Percentiles rank a stretch among this genome's conserved stretches.
These are phyloP conservation scores for Sporobolomyces pararoseus DNA, from an alignment of 768 basidiomycete species.

Conservation along the genomic window DNA sequence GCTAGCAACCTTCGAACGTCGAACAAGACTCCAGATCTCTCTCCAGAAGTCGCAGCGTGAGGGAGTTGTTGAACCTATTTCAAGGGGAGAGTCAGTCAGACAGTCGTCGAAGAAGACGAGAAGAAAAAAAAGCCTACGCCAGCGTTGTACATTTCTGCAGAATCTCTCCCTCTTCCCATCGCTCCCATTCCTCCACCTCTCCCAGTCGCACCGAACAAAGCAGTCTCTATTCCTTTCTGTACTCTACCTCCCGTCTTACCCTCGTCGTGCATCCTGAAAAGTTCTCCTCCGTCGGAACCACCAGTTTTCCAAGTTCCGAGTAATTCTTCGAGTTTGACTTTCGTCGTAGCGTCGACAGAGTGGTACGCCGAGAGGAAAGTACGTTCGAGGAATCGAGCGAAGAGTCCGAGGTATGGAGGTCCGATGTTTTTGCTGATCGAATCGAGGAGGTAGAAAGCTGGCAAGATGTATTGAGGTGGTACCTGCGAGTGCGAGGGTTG, in stretches of 20 bases:
- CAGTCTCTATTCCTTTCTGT: conserved; percentile 73
- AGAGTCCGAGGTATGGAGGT: conserved; percentile 81
- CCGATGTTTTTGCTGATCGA: conserved; percentile 96
- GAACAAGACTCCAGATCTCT: conserved; percentile 41
- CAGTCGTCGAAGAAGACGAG: neutral
- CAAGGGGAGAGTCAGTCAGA: neutral
- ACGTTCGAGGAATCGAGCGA: conserved; percentile 73
- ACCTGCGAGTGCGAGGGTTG: conserved; percentile 59
- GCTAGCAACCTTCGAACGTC: conserved; percentile 40
- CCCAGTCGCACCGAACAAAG: conserved; percentile 48
- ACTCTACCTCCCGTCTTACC: conserved; percentile 52
- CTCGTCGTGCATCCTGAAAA: conserved; percentile 63
- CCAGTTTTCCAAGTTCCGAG: conserved; percentile 89
- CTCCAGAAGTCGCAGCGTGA: conserved; percentile 28
- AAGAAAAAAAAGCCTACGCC: conserved; percentile 33
- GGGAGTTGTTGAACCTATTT: conserved; percentile 35
- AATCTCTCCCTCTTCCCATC: conserved; percentile 52
- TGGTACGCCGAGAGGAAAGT: conserved; percentile 84
- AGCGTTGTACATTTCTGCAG: conserved; percentile 58
- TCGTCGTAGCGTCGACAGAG: conserved; percentile 55
- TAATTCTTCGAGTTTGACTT: conserved; percentile 95
- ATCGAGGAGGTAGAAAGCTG: conserved; percentile 89
- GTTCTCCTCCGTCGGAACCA: conserved; percentile 69
- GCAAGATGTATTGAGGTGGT: conserved; percentile 81
- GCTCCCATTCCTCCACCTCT: conserved; percentile 11